These are phyloP conservation scores for Hypholoma sublateritium DNA, from an alignment of 768 basidiomycete genomes.

Conservation along the genomic window DNA sequence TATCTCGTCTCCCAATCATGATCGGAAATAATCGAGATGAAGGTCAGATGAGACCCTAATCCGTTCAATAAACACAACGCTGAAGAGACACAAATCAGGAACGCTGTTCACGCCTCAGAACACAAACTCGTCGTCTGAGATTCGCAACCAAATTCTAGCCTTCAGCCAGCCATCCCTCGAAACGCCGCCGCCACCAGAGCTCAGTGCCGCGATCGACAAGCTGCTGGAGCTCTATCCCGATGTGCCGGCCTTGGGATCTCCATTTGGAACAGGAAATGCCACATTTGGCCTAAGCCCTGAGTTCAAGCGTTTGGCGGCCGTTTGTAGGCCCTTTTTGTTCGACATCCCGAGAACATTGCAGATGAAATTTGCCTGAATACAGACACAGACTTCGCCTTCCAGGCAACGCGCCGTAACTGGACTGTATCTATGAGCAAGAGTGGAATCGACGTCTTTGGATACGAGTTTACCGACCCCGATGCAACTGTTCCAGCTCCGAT, in stretches of 20 bases:
- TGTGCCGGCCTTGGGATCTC: constrained; percentile 37
- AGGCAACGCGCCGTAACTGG: constrained; percentile 11
- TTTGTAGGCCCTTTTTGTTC: constrained; percentile 18
- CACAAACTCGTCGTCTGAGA: constrained; percentile 20
- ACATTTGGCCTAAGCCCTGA: constrained; percentile 33
- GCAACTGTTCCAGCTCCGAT: constrained; percentile 11
- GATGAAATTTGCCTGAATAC: neutral
- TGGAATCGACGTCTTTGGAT: constrained; percentile 35
- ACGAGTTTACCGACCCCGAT: constrained; percentile 35
- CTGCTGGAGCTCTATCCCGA: constrained; percentile 38
- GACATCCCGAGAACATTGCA: neutral
- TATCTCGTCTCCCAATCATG: constrained; percentile 35
- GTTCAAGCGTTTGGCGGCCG: constrained; percentile 27
- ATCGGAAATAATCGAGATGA: constrained; percentile 41
- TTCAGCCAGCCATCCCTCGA: constrained; percentile 23
- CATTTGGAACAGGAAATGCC: constrained; percentile 40
- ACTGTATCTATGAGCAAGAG: neutral
- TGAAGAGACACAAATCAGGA: constrained; percentile 19
- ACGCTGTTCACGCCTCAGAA: constrained; percentile 29
- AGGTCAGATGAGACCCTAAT: constrained; percentile 23
- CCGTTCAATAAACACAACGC: neutral
- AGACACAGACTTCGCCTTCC: constrained; percentile 25
- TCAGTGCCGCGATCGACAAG: constrained; percentile 16
- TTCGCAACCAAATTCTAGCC: constrained; percentile 23
- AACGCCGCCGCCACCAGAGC: constrained; percentile 4